A percentile compares a stretch with the other conserved stretches of the same genome.
These are phyloP conservation scores for Xylariaceae sp. DNA, from an alignment of 2,329 filamentous ascomycete genomes.

Conservation along the genomic window DNA sequence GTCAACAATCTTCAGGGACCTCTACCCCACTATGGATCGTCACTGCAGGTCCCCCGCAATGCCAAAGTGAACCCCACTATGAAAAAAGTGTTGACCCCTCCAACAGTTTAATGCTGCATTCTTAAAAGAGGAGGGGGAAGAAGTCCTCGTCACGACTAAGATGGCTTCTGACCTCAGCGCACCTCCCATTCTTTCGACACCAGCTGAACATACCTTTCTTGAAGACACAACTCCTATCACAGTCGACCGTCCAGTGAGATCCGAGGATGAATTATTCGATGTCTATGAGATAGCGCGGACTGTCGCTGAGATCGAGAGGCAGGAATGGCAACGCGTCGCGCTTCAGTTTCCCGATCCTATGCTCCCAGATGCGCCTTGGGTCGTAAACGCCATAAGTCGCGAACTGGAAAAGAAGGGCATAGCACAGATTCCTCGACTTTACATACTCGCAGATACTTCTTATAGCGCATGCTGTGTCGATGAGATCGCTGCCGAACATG, in stretches of 20 bases:
- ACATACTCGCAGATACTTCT: slow-evolving; percentile 89
- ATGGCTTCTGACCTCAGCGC: slow-evolving; percentile 49
- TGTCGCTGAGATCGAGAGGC: slow-evolving; percentile 66
- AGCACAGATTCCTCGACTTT: slow-evolving; percentile 47
- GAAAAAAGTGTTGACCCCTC: no score
- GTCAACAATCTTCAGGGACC: no score
- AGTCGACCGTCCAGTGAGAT: slow-evolving; percentile 30
- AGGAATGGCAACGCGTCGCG: slow-evolving; percentile 71
- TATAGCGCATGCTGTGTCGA: slow-evolving; percentile 98
- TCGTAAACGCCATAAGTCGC: slow-evolving; percentile 60
- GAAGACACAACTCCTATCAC: slow-evolving; percentile 43
- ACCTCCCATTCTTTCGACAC: slow-evolving; percentile 60
- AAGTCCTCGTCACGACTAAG: no score
- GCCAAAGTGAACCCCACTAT: no score
- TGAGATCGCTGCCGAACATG: slow-evolving; percentile 92
- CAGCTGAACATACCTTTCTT: slow-evolving; percentile 53
- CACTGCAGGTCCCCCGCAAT: no score
- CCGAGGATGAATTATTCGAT: slow-evolving; percentile 65
- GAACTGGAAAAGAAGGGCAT: slow-evolving; percentile 28
- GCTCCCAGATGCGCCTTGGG: slow-evolving; percentile 78
- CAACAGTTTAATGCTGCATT: no score
- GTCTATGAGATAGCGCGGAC: slow-evolving; percentile 87
- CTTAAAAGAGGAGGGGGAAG: no score
- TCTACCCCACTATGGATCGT: no score
- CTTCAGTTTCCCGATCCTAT: slow-evolving; percentile 96